phyloP scores from a whole-genome alignment of 495 filamentous ascomycete species.

The Podospora bellae-mahoneyi region DNA sequence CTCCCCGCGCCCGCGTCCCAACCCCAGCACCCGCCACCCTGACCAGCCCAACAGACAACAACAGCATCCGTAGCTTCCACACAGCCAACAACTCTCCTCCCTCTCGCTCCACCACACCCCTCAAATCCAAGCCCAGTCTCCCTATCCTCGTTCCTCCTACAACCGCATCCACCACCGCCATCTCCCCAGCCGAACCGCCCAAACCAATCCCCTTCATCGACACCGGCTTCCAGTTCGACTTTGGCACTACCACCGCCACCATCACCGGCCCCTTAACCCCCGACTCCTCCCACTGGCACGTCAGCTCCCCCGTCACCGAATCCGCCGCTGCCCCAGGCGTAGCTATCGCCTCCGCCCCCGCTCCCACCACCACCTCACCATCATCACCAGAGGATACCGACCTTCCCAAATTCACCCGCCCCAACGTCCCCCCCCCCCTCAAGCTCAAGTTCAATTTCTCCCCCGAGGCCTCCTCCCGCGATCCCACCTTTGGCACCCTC shows the following conservation, averaged over 20 bases:
- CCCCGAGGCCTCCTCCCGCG: conserved; percentile 29
- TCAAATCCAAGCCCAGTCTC: conserved; percentile 10
- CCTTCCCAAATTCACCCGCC: conserved; percentile 17
- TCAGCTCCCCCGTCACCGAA: conserved; percentile 19
- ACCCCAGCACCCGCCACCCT: conserved; percentile 13
- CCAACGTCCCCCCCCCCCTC: conserved; percentile 27
- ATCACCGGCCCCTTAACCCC: conserved; percentile 22
- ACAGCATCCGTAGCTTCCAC: conserved; percentile 9
- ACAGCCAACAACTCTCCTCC: conserved; percentile 14
- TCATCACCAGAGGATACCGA: not conserved
- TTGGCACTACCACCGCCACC: conserved; percentile 16
- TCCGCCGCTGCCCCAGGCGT: not conserved
- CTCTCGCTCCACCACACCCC: conserved; percentile 25
- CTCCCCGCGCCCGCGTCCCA: conserved; percentile 4
- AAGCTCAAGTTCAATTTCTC: conserved; percentile 30
- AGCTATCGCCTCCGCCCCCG: not conserved
- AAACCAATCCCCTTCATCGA: conserved; percentile 19
- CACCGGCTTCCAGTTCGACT: conserved; percentile 35
- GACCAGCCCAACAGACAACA: conserved; percentile 16
- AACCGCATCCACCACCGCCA: conserved; percentile 10
- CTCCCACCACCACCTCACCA: not conserved
- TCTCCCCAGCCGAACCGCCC: conserved; percentile 10
- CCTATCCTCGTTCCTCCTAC: conserved; percentile 16
- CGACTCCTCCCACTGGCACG: conserved; percentile 31
- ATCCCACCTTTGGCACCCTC: conserved; percentile 16